Conservation (phyloP, 2,329 filamentous ascomycete species). For the Parafenestella ontariensis region DNA sequence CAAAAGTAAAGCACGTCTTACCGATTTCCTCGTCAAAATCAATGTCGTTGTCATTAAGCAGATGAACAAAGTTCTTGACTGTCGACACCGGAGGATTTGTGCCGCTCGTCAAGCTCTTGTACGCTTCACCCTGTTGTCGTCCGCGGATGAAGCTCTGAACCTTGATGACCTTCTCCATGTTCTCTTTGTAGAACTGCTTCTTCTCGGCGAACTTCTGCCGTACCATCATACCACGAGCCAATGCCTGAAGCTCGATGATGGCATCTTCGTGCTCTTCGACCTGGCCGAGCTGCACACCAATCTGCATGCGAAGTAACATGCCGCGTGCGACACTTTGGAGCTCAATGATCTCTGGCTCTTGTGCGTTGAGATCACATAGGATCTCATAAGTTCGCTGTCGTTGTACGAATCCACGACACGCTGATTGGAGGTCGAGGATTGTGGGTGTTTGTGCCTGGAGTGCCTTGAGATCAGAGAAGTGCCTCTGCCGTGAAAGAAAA, state of each 20-base stretch:
- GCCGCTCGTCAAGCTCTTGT: conserved; percentile 93
- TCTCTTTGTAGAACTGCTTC: conserved; percentile 86
- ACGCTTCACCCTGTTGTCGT: conserved; percentile 95
- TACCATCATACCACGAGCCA: conserved; percentile 75
- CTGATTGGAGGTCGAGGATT: conserved; percentile 70
- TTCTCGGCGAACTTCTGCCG: conserved; percentile 81
- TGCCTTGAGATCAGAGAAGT: conserved; percentile 55
- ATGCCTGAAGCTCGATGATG: conserved; percentile 76
- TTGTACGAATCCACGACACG: conserved; percentile 69
- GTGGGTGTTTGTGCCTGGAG: conserved; percentile 65
- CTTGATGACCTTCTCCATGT: conserved; percentile 99
- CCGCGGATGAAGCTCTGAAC: conserved; percentile 96
- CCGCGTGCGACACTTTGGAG: conserved; percentile 81
- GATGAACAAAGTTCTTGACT: conserved; percentile 96
- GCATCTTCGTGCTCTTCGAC: conserved; percentile 84
- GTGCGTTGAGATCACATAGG: conserved; percentile 72
- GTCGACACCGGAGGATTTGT: conserved; percentile 97
- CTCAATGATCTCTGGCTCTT: conserved; percentile 70
- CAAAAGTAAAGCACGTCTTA: conserved; percentile 26
- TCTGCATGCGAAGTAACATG: conserved; percentile 75
- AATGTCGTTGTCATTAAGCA: conserved; percentile 97
- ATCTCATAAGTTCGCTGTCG: conserved; percentile 68
- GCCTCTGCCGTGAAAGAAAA: conserved; percentile 53
- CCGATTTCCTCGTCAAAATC: conserved; percentile 96
- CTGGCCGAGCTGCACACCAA: conserved; percentile 76